phyloP scores from a whole-genome alignment of 2,329 filamentous ascomycete genomes.

The Arthrobotrys conoides region DNA sequence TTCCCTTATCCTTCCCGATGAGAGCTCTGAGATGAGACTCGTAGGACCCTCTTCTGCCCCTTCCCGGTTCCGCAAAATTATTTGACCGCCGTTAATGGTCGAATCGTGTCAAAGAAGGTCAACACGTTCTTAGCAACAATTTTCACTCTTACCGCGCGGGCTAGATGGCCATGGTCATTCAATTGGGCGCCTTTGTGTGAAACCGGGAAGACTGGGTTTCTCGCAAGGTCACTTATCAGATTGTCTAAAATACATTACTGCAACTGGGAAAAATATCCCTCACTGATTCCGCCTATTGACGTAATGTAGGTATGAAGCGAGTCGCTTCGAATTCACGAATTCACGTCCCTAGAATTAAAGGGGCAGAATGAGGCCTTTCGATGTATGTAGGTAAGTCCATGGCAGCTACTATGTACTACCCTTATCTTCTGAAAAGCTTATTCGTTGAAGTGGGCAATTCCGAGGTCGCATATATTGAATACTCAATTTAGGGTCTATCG shows the following conservation, averaged over 20 bases:
- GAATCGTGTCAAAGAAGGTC: neutral
- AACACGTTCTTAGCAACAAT: neutral
- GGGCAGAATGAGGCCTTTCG: conserved; percentile 15
- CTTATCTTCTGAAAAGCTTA: conserved; percentile 12
- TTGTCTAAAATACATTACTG: conserved; percentile 31
- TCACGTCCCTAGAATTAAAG: conserved; percentile 19
- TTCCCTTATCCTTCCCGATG: conserved; percentile 5
- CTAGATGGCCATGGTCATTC: too few relatives aligned
- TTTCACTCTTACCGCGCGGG: conserved; percentile 32
- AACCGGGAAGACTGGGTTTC: conserved; percentile 46
- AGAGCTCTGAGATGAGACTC: conserved; percentile 5
- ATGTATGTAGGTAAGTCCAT: too few relatives aligned
- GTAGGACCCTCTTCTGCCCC: conserved; percentile 17
- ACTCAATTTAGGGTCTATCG: neutral
- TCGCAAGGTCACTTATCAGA: conserved; percentile 40
- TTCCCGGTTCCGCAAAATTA: conserved; percentile 53
- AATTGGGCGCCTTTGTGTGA: conserved; percentile 39
- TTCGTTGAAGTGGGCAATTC: neutral
- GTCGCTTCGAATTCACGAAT: too few relatives aligned
- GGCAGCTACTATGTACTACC: neutral
- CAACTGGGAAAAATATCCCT: conserved; percentile 52
- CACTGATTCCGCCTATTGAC: conserved; percentile 52
- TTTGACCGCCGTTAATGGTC: conserved; percentile 36
- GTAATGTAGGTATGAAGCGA: conserved; percentile 41
- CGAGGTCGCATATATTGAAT: conserved; percentile 10